Conservation (phyloP, 2,329 filamentous ascomycete genomes). For the Cladorrhinum sp. region DNA sequence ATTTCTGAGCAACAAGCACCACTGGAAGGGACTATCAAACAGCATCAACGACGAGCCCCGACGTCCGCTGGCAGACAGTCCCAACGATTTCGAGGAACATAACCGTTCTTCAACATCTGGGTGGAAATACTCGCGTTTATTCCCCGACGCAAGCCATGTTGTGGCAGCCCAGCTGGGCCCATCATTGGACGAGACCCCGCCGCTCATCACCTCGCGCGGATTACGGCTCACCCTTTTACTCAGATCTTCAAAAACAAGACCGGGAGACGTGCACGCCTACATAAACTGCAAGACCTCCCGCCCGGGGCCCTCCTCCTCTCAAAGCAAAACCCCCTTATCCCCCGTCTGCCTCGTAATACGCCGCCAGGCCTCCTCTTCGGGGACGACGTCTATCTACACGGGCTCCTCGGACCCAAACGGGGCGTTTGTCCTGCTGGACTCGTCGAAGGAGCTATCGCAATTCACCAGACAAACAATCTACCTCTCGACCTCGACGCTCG, state of each 20-base stretch:
- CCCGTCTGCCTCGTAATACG: constrained; percentile 22
- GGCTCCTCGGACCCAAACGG: constrained; percentile 20
- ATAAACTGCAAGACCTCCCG: constrained; percentile 21
- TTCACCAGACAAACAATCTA: constrained; percentile 21
- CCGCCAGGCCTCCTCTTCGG: neutral
- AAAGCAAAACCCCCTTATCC: neutral
- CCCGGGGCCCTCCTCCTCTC: neutral
- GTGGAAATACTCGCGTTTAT: constrained; percentile 20
- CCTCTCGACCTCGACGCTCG: constrained; percentile 13
- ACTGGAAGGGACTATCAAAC: constrained; percentile 15
- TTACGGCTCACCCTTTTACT: constrained; percentile 18
- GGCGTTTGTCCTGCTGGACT: constrained; percentile 19
- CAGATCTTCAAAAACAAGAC: neutral
- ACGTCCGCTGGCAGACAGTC: constrained; percentile 18
- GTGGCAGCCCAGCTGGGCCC: neutral
- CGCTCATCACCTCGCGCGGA: constrained; percentile 22
- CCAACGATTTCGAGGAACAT: constrained; percentile 22
- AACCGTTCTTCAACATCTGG: constrained; percentile 4
- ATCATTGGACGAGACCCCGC: constrained; percentile 17
- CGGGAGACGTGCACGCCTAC: constrained; percentile 19
- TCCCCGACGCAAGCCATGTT: constrained; percentile 3
- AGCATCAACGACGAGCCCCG: constrained; percentile 9
- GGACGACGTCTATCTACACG: constrained; percentile 14
- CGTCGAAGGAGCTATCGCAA: constrained; percentile 8
- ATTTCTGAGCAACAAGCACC: constrained; percentile 22